A percentile compares a stretch with the other conserved stretches of the same genome.
Conservation (phyloP, 805 yeast genomes). For the Candida takata region DNA sequence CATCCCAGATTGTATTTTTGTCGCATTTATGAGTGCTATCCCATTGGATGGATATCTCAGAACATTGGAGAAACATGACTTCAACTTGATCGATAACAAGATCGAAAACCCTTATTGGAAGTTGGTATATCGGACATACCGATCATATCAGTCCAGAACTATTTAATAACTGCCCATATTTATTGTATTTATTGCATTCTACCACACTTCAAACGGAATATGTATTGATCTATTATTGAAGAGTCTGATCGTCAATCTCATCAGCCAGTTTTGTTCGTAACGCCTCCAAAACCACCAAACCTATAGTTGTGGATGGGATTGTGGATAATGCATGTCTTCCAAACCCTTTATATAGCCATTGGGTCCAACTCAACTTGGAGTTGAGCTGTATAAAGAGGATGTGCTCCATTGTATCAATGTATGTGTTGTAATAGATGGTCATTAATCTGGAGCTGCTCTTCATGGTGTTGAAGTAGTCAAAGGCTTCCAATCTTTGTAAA, state of each 20-base stretch:
- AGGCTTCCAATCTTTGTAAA: constrained; percentile 69
- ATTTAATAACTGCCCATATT: constrained; percentile 3
- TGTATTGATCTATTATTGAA: neutral
- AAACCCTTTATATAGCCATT: constrained; percentile 77
- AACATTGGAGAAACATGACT: constrained; percentile 53
- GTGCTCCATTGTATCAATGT: constrained; percentile 66
- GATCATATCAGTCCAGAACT: constrained; percentile 18
- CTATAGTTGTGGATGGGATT: constrained; percentile 85
- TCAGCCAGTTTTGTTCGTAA: constrained; percentile 42
- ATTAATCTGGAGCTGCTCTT: constrained; percentile 14
- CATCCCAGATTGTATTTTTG: constrained; percentile 56
- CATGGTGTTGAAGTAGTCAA: constrained; percentile 47
- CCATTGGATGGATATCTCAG: constrained; percentile 60
- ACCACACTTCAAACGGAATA: neutral
- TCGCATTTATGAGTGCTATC: constrained; percentile 61
- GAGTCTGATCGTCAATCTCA: constrained; percentile 11
- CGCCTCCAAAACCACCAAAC: constrained; percentile 77
- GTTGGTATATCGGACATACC: constrained; percentile 22
- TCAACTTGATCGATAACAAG: constrained; percentile 41
- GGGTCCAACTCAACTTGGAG: constrained; percentile 49
- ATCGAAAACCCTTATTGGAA: constrained; percentile 22
- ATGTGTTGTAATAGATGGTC: constrained; percentile 61
- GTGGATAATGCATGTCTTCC: constrained; percentile 62
- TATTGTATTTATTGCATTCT: too few relatives aligned
- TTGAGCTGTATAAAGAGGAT: constrained; percentile 46